phyloP scores from a whole-genome alignment of 805 yeast genomes.

The Candida golubevii region DNA sequence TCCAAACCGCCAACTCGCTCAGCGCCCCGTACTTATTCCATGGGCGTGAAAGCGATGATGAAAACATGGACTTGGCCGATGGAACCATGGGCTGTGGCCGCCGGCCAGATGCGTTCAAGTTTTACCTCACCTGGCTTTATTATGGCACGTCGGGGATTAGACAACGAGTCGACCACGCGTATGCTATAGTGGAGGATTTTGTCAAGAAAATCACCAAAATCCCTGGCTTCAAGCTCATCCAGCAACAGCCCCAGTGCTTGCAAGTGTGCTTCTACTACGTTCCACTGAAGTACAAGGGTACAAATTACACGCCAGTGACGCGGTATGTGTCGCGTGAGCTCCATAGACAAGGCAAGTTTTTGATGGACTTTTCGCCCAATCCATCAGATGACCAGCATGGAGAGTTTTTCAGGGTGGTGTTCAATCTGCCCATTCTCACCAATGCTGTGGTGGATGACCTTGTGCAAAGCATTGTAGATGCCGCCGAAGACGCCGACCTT shows the following conservation, averaged over 20 bases:
- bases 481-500: conserved; percentile 17
- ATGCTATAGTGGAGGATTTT: conserved; percentile 58
- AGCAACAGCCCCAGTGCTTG: conserved; percentile 65
- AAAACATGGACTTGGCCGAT: conserved; percentile 73
- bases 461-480: conserved; percentile 26
- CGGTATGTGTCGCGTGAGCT: conserved; percentile 57
- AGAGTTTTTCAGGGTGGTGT: conserved; percentile 81
- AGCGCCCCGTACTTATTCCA: conserved; percentile 82
- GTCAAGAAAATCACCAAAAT: conserved; percentile 36
- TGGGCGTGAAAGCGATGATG: conserved; percentile 44
- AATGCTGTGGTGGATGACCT: conserved; percentile 34
- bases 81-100: conserved; percentile 94
- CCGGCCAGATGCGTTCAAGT: conserved; percentile 74
- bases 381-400: conserved; percentile 52
- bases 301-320: conserved; percentile 47
- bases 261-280: conserved; percentile 80
- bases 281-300: conserved; percentile 32
- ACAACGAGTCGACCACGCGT: conserved; percentile 69
- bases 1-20: conserved; percentile 70
- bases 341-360: conserved; percentile 59
- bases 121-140: conserved; percentile 77
- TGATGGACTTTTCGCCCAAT: conserved; percentile 76
- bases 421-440: conserved; percentile 61
- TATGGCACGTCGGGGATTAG: conserved; percentile 68
- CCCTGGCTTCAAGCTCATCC: conserved; percentile 51